Base-by-base conservation (phyloP, 257 asterid species). In the Oldenlandia corymbosa region DNA sequence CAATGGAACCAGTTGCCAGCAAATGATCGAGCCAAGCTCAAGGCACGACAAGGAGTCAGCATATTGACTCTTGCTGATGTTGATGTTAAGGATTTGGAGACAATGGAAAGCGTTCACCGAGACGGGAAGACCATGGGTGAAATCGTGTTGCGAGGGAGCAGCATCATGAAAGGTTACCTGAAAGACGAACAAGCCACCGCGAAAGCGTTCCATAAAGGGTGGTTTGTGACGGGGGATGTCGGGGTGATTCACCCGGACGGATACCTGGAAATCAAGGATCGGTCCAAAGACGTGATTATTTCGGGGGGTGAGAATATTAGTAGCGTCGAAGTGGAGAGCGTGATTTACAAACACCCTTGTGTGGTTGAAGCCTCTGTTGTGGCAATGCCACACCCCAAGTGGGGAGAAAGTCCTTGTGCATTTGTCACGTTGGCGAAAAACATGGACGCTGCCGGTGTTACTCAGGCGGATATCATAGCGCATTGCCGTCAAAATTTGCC, bases 261-360 rank as follows among this genome's bases (percentile, higher is more conserved):
- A 20, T 91, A 91, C 75, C 0, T 86, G 3, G 95, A 89, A 76
- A 89, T 89, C 70, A 89, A 84, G 69, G 95, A 89, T 55, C 69
- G 98, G 62, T 84, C 92, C 0, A 91, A 91, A 61, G 98, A 91
- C 74, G 86, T 91, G 16, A 88, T 91, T 18, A 91, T 88, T 28
- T 88, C 96, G 20, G 98, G 98, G 7, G 98, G 98, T 21, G 98
- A 91, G 77, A 91, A 91, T 30, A 86, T 91, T 26, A 88, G 98
- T 66, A 91, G 96, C 28, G 84, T 91, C 1, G 95, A 91, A 71
- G 94, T 91, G 12, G 98, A 91, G 67, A 62, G 74, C n/a, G 88
- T 68, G 18, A 68, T 88, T 43, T 71, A 79, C 67, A 72, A 74
- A 54, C 91, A 88, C 73, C 76, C 79, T 0, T 64, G 68, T 3